A percentile compares a stretch with the other conserved stretches of the same genome.
These are phyloP conservation scores for Rubus idaeus DNA, from an alignment of 306 rosid species.

Conservation along the genomic window DNA sequence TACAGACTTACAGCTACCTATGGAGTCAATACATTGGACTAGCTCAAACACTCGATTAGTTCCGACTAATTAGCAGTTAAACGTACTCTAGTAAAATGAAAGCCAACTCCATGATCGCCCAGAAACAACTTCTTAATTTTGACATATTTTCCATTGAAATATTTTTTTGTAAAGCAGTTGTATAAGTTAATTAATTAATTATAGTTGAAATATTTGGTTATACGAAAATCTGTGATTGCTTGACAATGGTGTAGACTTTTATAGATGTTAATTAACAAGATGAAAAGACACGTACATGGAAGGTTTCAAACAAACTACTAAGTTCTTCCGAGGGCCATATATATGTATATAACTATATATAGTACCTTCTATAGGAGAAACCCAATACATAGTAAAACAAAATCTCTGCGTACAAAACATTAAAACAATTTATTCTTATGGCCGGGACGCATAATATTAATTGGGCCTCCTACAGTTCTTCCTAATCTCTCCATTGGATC, in stretches of 20 bases:
- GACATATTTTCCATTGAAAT: too few relatives aligned
- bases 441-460: constrained; percentile 11
- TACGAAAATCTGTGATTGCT: neutral
- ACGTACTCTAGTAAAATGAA: neutral
- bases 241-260: neutral
- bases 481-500: constrained; percentile 72
- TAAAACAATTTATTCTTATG: neutral
- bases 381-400: neutral
- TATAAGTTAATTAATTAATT: too few relatives aligned
- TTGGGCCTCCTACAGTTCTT: constrained; percentile 67
- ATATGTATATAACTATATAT: too few relatives aligned
- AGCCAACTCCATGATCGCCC: too few relatives aligned
- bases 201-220: too few relatives aligned
- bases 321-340: neutral
- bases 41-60: neutral
- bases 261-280: neutral
- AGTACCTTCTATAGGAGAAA: neutral
- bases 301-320: neutral
- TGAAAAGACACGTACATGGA: neutral
- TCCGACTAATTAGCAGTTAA: neutral
- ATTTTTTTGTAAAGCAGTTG: too few relatives aligned
- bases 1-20: too few relatives aligned
- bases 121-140: too few relatives aligned
- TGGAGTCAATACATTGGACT: neutral
- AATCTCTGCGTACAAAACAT: neutral